Base-by-base conservation (phyloP, 2,329 filamentous ascomycete species). In the Bisporella sp. region DNA sequence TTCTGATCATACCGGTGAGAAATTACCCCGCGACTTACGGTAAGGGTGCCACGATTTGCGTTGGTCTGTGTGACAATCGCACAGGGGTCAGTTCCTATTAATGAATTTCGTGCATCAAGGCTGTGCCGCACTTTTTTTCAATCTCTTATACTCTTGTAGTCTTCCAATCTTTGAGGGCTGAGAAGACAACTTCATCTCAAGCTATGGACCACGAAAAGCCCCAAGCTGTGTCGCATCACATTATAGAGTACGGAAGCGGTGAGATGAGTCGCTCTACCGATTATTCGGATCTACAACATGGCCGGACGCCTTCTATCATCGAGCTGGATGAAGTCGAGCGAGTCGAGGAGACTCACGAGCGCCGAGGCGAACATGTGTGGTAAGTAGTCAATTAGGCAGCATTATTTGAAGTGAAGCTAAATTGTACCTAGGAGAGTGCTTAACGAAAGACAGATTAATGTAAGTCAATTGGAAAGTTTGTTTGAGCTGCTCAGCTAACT, bases 391-490 rank as follows among this genome's bases (percentile, higher is more conserved):
- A 46, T 32, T n/a, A 7, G 29, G 29, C 6, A 31, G 29, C 9
- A 5, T 28, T 31, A n/a, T 11, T 6, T 8, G 42, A 32, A 29
- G 12, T 13, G 30, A 45, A 8, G 42, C 42, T 45, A 11, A 45
- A 13, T 11, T 32, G 7, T 13, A 9, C 13, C 7, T 44, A 71
- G 69, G 69, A 64, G 69, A 59, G 65, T 68, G 5, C 55, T 72
- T 44, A 64, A 64, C 40, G 69, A 71, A 54, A 60, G 69, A 40
- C 69, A 72, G 41, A 70, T 71, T 52, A 72, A 70, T 53, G 65
- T 66, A 51, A 54, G 62, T 53, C 1, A 6, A 40, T 40, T 30
- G 2, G 11, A 45, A 28, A 41, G 32, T n/a, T 13, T 29, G 12
- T n/a, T 45, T 31, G 32, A 39, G 21, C 21, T 21, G 21, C 21